phyloP scores from a whole-genome alignment of 1,284 basidiomycete species.

The Microbotryum saponariae region DNA sequence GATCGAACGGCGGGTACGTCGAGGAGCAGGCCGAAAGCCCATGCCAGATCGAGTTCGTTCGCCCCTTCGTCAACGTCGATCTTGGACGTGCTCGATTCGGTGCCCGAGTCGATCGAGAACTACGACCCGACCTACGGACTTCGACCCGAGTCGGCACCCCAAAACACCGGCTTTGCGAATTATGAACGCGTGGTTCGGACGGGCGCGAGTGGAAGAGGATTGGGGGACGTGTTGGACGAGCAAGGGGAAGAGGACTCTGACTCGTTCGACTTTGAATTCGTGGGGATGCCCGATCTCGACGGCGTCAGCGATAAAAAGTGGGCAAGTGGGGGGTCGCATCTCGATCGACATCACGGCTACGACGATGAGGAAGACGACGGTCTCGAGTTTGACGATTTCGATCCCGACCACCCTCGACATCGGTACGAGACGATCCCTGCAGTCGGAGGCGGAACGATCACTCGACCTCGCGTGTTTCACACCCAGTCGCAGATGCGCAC shows the following conservation, averaged over 20 bases:
- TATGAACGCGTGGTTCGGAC: constrained; percentile 59
- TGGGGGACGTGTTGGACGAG: constrained; percentile 55
- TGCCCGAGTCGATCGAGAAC: constrained; percentile 70
- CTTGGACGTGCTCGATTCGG: constrained; percentile 29
- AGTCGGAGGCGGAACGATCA: constrained; percentile 66
- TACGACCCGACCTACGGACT: constrained; percentile 97
- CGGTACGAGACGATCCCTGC: constrained; percentile 62
- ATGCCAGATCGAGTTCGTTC: not conserved
- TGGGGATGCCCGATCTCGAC: constrained; percentile 22
- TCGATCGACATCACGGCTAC: constrained; percentile 38
- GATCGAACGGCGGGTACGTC: not conserved
- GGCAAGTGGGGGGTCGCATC: not conserved
- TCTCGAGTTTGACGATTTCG: constrained; percentile 37
- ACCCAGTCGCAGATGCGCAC: constrained; percentile 57
- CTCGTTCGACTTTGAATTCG: constrained; percentile 36
- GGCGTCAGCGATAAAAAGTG: constrained; percentile 7
- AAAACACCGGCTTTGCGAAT: constrained; percentile 59
- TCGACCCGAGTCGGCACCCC: constrained; percentile 77
- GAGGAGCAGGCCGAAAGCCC: no score
- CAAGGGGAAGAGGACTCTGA: constrained; percentile 49
- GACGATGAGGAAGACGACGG: constrained; percentile 49
- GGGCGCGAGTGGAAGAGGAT: constrained; percentile 53
- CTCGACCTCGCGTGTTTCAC: constrained; percentile 64
- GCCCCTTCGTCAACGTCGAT: not conserved
- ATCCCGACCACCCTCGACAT: constrained; percentile 28